These are phyloP conservation scores for Aspergillus sergii DNA, from an alignment of 2,329 filamentous ascomycete genomes.

Conservation along the genomic window DNA sequence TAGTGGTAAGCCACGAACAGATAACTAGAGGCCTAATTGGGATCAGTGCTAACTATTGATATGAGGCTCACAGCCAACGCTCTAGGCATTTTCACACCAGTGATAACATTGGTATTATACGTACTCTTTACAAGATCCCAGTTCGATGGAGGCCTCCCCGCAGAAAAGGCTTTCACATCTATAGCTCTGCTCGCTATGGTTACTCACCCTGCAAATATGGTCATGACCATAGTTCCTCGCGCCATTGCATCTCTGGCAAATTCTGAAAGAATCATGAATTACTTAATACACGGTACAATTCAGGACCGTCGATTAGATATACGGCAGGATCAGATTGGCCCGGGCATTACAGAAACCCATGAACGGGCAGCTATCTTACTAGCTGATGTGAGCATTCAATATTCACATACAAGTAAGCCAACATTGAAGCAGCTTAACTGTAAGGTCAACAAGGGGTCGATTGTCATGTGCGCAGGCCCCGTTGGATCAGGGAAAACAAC, in stretches of 20 bases:
- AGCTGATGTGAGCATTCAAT: not conserved
- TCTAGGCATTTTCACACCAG: not conserved
- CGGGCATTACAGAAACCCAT: not conserved
- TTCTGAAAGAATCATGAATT: not conserved
- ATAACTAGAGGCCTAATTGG: too few species aligned
- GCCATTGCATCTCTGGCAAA: not conserved
- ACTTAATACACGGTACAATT: not conserved
- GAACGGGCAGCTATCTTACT: not conserved
- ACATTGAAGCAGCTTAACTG: not conserved
- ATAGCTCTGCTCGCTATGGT: conserved; percentile 6
- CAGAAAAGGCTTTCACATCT: conserved; percentile 1
- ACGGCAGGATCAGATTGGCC: too few species aligned
- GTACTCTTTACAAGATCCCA: not conserved
- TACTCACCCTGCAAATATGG: conserved; percentile 9
- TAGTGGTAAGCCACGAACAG: too few species aligned
- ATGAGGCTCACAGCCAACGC: not conserved
- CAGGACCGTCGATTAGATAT: too few species aligned
- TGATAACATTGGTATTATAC: not conserved
- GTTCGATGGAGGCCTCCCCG: not conserved
- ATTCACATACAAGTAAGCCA: not conserved
- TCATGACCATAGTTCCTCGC: conserved; percentile 3
- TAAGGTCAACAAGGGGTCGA: not conserved
- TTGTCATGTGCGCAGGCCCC: conserved; percentile 3
- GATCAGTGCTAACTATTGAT: too few species aligned
- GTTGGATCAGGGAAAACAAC: conserved; percentile 13